These are phyloP conservation scores for Pyronema omphalodes DNA, from an alignment of 495 filamentous ascomycete species.

Conservation along the genomic window DNA sequence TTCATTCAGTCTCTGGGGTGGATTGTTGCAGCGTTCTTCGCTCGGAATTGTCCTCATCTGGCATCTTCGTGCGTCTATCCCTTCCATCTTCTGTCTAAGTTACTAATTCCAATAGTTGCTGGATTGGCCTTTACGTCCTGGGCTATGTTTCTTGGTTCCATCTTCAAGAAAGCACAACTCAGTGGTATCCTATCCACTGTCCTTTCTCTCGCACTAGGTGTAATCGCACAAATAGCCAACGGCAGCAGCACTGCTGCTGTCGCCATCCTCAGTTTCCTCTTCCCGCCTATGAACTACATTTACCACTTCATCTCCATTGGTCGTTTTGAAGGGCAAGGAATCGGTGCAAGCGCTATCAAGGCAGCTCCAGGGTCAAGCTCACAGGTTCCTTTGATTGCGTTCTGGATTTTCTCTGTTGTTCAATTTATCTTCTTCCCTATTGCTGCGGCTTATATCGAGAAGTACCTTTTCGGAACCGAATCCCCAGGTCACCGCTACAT, in stretches of 20 bases:
- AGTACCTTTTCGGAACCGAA: slow-evolving; percentile 53
- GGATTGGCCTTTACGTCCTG: slow-evolving; percentile 49
- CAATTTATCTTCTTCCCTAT: slow-evolving; percentile 58
- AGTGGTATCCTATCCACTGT: slow-evolving; percentile 53
- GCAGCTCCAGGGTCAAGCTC: slow-evolving; percentile 42
- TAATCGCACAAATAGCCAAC: slow-evolving; percentile 47
- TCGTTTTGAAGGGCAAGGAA: slow-evolving; percentile 40
- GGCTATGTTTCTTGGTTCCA: slow-evolving; percentile 48
- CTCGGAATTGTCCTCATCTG: slow-evolving; percentile 39
- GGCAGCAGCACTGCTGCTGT: slow-evolving; percentile 37
- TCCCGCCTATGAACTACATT: slow-evolving; percentile 59
- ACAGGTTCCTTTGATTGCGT: slow-evolving; percentile 41
- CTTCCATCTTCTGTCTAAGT: slow-evolving; percentile 17
- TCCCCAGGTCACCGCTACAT: slow-evolving; percentile 33
- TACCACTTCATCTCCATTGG: slow-evolving; percentile 52
- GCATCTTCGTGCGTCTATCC: slow-evolving; percentile 1
- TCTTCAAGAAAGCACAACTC: slow-evolving; percentile 63
- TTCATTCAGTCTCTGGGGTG: slow-evolving; percentile 38
- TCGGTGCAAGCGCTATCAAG: slow-evolving; percentile 37
- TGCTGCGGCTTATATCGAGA: slow-evolving; percentile 52
- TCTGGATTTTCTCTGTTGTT: slow-evolving; percentile 50
- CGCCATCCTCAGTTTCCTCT: slow-evolving; percentile 45
- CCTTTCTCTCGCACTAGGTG: slow-evolving; percentile 43
- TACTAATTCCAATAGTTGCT: slow-evolving; percentile 32
- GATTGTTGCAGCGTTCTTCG: slow-evolving; percentile 44